phyloP scores from a whole-genome alignment of 805 yeast species.

The Saccharomycopsis guyanensis region DNA sequence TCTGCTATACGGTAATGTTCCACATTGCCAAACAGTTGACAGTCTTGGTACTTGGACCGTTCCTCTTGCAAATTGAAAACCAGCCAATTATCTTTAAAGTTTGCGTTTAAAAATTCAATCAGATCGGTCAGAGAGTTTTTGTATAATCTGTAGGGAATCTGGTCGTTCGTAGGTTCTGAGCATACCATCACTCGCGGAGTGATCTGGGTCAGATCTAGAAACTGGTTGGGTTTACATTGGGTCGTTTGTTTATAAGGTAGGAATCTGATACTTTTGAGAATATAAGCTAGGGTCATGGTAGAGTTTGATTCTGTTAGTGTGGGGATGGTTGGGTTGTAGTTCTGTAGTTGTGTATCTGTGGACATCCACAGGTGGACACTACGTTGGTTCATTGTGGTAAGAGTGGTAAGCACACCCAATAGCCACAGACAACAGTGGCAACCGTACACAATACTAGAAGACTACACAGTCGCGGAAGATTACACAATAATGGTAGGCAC shows the following conservation, averaged over 20 bases:
- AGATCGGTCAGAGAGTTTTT: conserved; percentile 48
- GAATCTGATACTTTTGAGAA: neutral
- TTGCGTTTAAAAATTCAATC: conserved; percentile 35
- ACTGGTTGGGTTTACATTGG: conserved; percentile 4
- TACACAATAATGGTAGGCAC: no score
- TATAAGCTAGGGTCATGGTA: neutral
- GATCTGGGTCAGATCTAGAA: conserved; percentile 60
- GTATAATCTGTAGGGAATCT: conserved; percentile 34
- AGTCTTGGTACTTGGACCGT: conserved; percentile 31
- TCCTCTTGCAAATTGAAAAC: conserved; percentile 66
- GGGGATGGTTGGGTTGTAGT: neutral
- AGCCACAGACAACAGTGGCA: no score
- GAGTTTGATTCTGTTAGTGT: neutral
- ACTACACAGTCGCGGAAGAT: no score
- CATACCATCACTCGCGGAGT: conserved; percentile 60
- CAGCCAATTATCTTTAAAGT: conserved; percentile 56
- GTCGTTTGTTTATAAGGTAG: neutral
- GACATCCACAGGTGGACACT: no score
- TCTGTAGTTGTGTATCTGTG: neutral
- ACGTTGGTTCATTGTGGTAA: no score
- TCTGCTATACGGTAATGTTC: conserved; percentile 54
- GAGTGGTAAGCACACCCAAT: no score
- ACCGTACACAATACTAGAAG: no score
- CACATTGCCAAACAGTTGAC: conserved; percentile 21
- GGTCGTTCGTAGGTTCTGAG: conserved; percentile 58